Conservation (phyloP, 73 alveolate genomes). For the Paramecium primaurelia region DNA sequence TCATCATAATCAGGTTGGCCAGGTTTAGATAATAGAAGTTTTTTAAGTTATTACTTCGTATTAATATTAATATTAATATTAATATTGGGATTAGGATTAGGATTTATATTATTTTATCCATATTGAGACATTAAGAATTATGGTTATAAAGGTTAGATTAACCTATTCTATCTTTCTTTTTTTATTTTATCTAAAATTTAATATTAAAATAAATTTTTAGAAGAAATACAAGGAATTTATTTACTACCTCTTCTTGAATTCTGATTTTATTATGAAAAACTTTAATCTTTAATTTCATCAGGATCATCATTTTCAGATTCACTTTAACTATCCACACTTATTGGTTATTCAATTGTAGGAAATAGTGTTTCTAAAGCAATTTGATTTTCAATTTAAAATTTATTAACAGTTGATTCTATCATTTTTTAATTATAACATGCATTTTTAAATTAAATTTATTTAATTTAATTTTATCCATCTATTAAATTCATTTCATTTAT, state of each 20-base stretch:
- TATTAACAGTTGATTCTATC: not conserved
- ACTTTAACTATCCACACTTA: not conserved
- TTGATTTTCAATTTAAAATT: not conserved
- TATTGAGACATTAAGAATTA: not conserved
- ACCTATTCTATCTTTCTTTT: not conserved
- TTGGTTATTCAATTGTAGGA: not conserved
- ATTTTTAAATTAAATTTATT: not conserved
- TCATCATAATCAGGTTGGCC: not conserved
- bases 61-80: not conserved
- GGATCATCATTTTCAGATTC: not conserved
- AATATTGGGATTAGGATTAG: no score
- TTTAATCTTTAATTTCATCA: not conserved
- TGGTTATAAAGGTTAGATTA: not conserved
- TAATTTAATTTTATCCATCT: not conserved
- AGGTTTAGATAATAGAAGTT: not conserved
- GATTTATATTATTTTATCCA: not conserved
- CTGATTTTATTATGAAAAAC: not conserved
- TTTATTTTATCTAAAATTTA: not conserved
- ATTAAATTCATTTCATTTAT: not conserved
- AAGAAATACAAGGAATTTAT: not conserved
- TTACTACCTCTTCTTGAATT: not conserved
- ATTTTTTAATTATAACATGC: not conserved
- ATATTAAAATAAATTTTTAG: not conserved
- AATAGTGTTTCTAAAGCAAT: not conserved
- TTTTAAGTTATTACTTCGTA: not conserved